Base-by-base conservation (phyloP, 2,329 filamentous ascomycete genomes). In the Tolypocladium paradoxum region DNA sequence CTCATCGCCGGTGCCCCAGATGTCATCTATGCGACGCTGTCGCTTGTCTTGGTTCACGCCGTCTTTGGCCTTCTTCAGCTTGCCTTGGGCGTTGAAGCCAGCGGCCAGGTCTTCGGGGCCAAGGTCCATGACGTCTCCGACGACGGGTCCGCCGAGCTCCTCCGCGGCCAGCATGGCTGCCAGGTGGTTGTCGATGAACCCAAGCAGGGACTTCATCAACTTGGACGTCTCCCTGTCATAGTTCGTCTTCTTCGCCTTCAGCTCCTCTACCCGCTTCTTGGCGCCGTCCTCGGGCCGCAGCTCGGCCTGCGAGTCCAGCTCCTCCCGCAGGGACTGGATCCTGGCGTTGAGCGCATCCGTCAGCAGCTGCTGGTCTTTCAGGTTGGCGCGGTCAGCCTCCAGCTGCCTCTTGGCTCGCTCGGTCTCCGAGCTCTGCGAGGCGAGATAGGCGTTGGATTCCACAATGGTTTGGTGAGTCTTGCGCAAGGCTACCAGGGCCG, bases 81-180 rank as follows among this genome's bases (percentile, higher is more conserved):
- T 81, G 14, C 81, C 82, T 54, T 82, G 77, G 0, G 78, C 68
- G 58, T 74, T 84, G 65, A 85, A 85, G 1, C 81, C 82, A 9
- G 76, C 77, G 6, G 74, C 76, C 6, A 85, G 68, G 57, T 78
- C 79, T 46, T 85, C 78, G 9, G 78, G 60, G 73, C 83, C 70
- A 24, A 87, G 62, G 66, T 87, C 82, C 63, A 86, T 75, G 60
- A 85, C 74, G 58, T 89, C 85, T 4, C 90, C 88, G 1, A 91
- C 88, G 12, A 90, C 85, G 0, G 90, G 89, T 0, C 90, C 89
- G 8, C 90, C 90, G 1, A 91, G 76, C 62, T 90, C 87, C 70
- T 95, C 90, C 1, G 88, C 87, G 7, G 88, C 89, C 45, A 95
- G 74, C 82, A 92, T 87, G 3, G 79, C 70, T 1, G 87, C 86